A percentile compares a stretch with the other conserved stretches of the same genome.
Conservation (phyloP, 495 filamentous ascomycete genomes). For the Tuber microsphaerosporum region DNA sequence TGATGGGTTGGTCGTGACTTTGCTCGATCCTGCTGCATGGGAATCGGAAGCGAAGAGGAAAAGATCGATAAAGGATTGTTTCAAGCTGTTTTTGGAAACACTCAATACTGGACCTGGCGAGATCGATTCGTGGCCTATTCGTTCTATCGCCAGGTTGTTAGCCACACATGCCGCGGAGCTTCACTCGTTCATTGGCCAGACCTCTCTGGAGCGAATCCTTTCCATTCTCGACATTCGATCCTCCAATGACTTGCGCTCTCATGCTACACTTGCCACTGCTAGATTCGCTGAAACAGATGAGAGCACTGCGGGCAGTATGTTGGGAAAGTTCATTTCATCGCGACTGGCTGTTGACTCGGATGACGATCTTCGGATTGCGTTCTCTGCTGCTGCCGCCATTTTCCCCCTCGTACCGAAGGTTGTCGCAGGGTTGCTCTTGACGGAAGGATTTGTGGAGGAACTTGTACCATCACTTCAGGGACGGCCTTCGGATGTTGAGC, state of each 20-base stretch:
- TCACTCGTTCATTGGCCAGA: slow-evolving; percentile 54
- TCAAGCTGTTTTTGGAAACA: slow-evolving; percentile 59
- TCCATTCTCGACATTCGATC: slow-evolving; percentile 55
- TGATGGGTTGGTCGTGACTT: slow-evolving; percentile 52
- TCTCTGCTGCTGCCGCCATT: slow-evolving; percentile 76
- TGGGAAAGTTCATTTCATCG: slow-evolving; percentile 52
- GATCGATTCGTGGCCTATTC: slow-evolving; percentile 54
- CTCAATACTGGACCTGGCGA: slow-evolving; percentile 58
- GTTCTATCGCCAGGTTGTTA: slow-evolving; percentile 57
- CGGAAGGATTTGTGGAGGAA: slow-evolving; percentile 64
- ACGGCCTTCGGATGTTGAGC: slow-evolving; percentile 55
- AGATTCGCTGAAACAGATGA: slow-evolving; percentile 59
- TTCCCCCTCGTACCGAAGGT: slow-evolving; percentile 74
- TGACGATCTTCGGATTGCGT: slow-evolving; percentile 64
- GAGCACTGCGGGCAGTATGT: slow-evolving; percentile 51
- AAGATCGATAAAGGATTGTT: slow-evolving; percentile 55
- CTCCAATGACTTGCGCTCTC: slow-evolving; percentile 53
- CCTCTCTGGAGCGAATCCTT: slow-evolving; percentile 58
- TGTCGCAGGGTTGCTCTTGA: slow-evolving; percentile 69
- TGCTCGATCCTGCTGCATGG: slow-evolving; percentile 56
- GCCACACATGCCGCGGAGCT: slow-evolving; percentile 54
- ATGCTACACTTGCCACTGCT: slow-evolving; percentile 60
- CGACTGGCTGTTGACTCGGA: slow-evolving; percentile 50
- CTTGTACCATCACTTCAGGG: slow-evolving; percentile 36
- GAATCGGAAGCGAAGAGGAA: slow-evolving; percentile 48